Base-by-base conservation (phyloP, 148 eudicot species). In the Pharnaceum exiguum region DNA sequence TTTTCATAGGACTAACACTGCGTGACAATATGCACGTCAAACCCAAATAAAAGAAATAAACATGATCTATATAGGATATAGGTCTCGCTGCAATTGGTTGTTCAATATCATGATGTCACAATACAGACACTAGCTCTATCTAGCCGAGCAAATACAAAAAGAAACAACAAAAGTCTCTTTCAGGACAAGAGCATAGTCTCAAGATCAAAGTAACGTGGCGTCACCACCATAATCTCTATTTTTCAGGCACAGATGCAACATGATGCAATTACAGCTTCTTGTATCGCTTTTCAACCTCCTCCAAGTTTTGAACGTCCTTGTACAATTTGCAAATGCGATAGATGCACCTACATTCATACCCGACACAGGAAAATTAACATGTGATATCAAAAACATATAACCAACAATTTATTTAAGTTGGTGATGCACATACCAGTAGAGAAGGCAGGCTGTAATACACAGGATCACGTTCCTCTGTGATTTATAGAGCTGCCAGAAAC, bases 251-350 rank as follows among this genome's bases (percentile, higher is more conserved):
- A 18, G 57, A n/a, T 27, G 57, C 30, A 42, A 8, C n/a, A 27
- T 5, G 1, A 46, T 43, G 32, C 42, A 60, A 37, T 8, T 93
- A 93, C 71, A 85, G 77, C 64, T 83, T 77, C 84, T 88, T 93
- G 78, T 71, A 73, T 70, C 96, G 77, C 96, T 93, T 88, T 65
- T 93, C 98, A 44, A 81, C 82, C 71, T 93, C 95, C 73, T 93
- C 98, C 94, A 88, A 64, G 65, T 76, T 79, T 42, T 85, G 75
- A 27, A 93, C 69, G 49, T 93, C 96, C 73, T 77, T 88, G 79
- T 81, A 29, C 40, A 77, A 87, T 73, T 83, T 85, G 75, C 90
- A 88, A 29, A 85, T 71, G 23, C 96, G 90, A 65, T 81, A 83
- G 54, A 88, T 71, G 73, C 84, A 85, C 98, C 98, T 93, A 63